Evolutionary conservation across 1,139 yeast genomes (phyloP).

Genomic region (Pichia sp.): DNA sequence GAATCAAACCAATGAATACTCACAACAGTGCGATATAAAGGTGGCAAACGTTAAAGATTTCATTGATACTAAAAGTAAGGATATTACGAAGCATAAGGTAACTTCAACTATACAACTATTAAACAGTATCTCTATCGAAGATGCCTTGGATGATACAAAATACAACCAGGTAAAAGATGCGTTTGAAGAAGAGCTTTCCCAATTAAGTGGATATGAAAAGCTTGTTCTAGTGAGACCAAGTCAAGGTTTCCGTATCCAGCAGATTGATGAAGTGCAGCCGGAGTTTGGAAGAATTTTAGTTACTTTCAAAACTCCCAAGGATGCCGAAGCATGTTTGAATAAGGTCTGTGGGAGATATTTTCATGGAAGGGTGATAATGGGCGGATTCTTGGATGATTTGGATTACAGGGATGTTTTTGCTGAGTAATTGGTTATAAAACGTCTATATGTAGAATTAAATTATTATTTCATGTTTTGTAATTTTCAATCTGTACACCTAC

Average conservation of each 20-base stretch:
- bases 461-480: conserved; percentile 12
- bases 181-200: conserved; percentile 47
- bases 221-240: conserved; percentile 67
- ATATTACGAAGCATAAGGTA: conserved; percentile 33
- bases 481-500: conserved; percentile 36
- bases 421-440: not conserved
- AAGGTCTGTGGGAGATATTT: conserved; percentile 66
- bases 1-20: conserved; percentile 30
- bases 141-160: conserved; percentile 49
- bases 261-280: conserved; percentile 43
- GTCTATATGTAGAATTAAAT: not conserved
- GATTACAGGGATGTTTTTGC: conserved; percentile 34
- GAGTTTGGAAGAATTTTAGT: conserved; percentile 74
- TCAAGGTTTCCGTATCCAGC: conserved; percentile 37
- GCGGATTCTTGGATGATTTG: conserved; percentile 56
- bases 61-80: conserved; percentile 14
- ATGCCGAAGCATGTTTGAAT: conserved; percentile 55
- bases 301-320: conserved; percentile 50
- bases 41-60: conserved; percentile 19
- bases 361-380: conserved; percentile 65
- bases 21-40: conserved; percentile 22
- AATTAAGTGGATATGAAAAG: conserved; percentile 50
- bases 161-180: conserved; percentile 51
- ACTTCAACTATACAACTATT: conserved; percentile 62
- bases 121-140: conserved; percentile 63